Evolutionary conservation across 352 stramenopile genomes (phyloP).

Genomic region (Phytophthora quininea): DNA sequence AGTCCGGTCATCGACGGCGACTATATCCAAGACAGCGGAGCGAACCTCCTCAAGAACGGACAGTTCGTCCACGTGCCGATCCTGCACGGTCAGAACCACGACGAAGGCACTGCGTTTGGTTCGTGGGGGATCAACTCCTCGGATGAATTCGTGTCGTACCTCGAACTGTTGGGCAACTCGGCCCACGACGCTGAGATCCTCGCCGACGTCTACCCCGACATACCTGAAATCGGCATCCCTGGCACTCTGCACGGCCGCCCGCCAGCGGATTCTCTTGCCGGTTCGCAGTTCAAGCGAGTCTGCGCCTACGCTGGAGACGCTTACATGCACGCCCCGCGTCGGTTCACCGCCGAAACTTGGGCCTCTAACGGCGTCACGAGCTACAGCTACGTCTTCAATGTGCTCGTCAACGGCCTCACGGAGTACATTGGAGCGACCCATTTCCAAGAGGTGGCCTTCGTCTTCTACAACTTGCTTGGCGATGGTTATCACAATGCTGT

Average conservation of each 20-base stretch:
- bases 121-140: slow-evolving; percentile 13
- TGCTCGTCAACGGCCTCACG: slow-evolving; percentile 11
- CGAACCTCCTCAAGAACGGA: slow-evolving; percentile 19
- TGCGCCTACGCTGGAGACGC: slow-evolving; percentile 24
- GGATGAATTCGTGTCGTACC: slow-evolving; percentile 22
- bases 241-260: slow-evolving; percentile 23
- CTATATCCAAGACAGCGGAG: slow-evolving; percentile 14
- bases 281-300: slow-evolving; percentile 28
- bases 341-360: slow-evolving; percentile 29
- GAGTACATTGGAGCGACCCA: slow-evolving; percentile 27
- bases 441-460: slow-evolving; percentile 37
- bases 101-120: slow-evolving; percentile 33
- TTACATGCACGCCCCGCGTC: slow-evolving; percentile 21
- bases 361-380: slow-evolving; percentile 20
- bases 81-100: slow-evolving; percentile 28
- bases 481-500: slow-evolving; percentile 33
- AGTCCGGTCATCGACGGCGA: slow-evolving; percentile 31
- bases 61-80: slow-evolving; percentile 33
- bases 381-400: slow-evolving; percentile 40
- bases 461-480: slow-evolving; percentile 33
- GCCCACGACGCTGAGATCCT: neutral
- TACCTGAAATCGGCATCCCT: slow-evolving; percentile 13
- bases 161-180: slow-evolving; percentile 1
- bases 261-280: neutral
- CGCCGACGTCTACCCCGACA: neutral